Base-by-base conservation (phyloP, 2,329 filamentous ascomycete species). In the Didymella lethalis region DNA sequence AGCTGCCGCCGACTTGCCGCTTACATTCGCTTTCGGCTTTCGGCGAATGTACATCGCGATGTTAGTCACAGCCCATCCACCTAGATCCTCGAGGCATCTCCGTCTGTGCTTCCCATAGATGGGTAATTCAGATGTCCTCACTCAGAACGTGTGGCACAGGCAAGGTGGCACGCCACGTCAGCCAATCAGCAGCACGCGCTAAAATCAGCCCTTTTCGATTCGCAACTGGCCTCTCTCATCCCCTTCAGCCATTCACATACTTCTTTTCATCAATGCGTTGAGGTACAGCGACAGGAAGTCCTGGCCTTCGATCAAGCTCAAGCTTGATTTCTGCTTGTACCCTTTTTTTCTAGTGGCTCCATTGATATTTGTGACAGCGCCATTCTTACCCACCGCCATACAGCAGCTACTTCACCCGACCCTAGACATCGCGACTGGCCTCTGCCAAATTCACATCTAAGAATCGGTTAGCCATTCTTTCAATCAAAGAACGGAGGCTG, bases 141-240 rank as follows among this genome's bases (percentile, higher is more conserved):
- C 28, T 18, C 14, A 51, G 2, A n/a, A 18, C n/a, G 7, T 44
- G 25, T 28, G 41, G 23, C 41, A 44, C 41, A 36, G 18, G 41
- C 6, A 16, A 16, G 28, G 41, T 44, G 41, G 25, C 41, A n/a
- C 41, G 25, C 2, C 2, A 4, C 3, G 25, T 40, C 31, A 31
- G 20, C 56, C 56, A 54, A 58, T 58, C 31, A 58, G 40, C 31
- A 25, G 12, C 20, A n/a, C 31, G 50, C 56, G 45, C 56, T 58
- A 58, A 18, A 29, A n/a, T 25, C 36, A 48, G 28, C 34, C 38
- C 36, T 29, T 28, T 20, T 38, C 18, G 6, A 7, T 32, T 25
- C 18, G 7, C 53, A 20, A 7, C 18, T 23, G 29, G 14, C 28
- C 11, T 23, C n/a, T 18, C n/a, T n/a, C 18, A 25, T 36, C 20